Percentiles rank a stretch among this genome's conserved stretches.
Evolutionary conservation across 306 rosid species (phyloP).

Genomic region (Calophaca sinica): DNA sequence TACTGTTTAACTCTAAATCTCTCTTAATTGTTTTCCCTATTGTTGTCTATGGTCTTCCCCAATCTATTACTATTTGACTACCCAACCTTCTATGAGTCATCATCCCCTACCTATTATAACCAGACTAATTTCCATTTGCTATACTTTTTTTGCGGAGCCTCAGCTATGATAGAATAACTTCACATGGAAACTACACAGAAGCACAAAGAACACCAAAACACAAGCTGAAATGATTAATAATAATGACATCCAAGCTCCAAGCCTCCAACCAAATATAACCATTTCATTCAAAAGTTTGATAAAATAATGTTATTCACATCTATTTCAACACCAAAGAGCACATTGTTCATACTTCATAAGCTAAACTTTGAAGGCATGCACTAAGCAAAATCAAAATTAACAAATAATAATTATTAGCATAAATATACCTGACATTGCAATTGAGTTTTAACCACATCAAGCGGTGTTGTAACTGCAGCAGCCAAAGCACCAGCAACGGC

Average conservation of each 20-base stretch:
- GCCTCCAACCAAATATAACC: neutral
- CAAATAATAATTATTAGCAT: too few species aligned
- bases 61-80: neutral
- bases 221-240: too few species aligned
- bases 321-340: neutral
- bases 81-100: neutral
- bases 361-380: neutral
- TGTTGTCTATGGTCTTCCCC: neutral
- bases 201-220: constrained; percentile 24
- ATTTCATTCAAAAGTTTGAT: constrained; percentile 2
- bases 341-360: neutral
- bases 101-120: constrained; percentile 15
- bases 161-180: neutral
- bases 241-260: constrained; percentile 1
- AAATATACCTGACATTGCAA: constrained; percentile 76
- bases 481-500: constrained; percentile 84
- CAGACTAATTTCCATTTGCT: constrained; percentile 2
- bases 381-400: neutral
- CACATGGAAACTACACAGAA: neutral
- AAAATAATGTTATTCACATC: neutral
- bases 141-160: neutral
- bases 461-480: constrained; percentile 72
- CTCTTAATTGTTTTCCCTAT: neutral
- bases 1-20: neutral
- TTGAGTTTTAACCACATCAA: constrained; percentile 86